phyloP scores from a whole-genome alignment of 768 basidiomycete species.

The Xanthoconium purpureum region DNA sequence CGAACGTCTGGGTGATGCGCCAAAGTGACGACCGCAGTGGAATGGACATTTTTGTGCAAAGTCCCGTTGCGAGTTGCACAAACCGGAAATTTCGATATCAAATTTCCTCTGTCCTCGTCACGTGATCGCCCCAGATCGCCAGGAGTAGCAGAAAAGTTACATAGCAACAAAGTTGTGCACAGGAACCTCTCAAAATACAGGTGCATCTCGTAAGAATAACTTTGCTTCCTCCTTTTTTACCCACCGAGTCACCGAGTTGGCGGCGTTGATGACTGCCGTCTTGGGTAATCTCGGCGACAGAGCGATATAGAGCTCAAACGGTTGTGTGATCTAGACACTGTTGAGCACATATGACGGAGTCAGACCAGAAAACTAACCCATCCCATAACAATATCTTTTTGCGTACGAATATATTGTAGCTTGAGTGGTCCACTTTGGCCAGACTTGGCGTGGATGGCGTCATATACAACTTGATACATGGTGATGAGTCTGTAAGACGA shows the following conservation, averaged over 20 bases:
- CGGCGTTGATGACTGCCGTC: conserved; percentile 81
- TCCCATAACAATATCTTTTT: conserved; percentile 86
- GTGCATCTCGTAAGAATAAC: conserved; percentile 85
- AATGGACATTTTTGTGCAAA: conserved; percentile 22
- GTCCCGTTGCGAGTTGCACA: not conserved
- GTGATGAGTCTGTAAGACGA: conserved; percentile 61
- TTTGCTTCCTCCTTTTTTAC: conserved; percentile 81
- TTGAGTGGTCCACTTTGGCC: conserved; percentile 79
- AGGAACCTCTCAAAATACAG: conserved; percentile 60
- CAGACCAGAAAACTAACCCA: conserved; percentile 62
- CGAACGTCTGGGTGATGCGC: conserved; percentile 16
- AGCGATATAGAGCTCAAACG: conserved; percentile 87
- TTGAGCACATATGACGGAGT: not conserved
- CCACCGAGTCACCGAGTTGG: conserved; percentile 88
- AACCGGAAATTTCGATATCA: conserved; percentile 5
- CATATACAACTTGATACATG: conserved; percentile 84
- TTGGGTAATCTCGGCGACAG: conserved; percentile 84
- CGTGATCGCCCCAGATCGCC: conserved; percentile 8
- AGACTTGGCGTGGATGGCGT: conserved; percentile 87
- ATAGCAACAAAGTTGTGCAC: not conserved
- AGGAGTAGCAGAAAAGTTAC: not conserved
- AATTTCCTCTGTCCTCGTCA: conserved; percentile 9
- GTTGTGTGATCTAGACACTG: conserved; percentile 74
- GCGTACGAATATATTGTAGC: conserved; percentile 82
- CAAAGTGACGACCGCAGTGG: conserved; percentile 18